These are phyloP conservation scores for Talaromyces piceae DNA, from an alignment of 2,329 filamentous ascomycete species.

Conservation along the genomic window DNA sequence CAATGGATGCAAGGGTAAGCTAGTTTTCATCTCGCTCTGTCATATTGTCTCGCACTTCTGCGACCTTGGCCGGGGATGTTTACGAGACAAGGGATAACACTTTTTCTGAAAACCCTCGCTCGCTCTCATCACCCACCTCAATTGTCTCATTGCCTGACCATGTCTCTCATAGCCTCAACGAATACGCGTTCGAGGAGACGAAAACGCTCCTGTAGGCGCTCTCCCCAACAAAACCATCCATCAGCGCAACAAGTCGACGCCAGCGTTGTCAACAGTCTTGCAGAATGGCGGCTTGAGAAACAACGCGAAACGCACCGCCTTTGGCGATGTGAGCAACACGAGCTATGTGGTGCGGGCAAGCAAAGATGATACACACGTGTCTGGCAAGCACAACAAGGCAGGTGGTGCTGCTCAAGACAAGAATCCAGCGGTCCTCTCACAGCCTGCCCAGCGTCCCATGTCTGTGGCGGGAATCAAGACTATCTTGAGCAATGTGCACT, in stretches of 20 bases:
- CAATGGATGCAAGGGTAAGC: slow-evolving; percentile 44
- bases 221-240: slow-evolving; percentile 57
- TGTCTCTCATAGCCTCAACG: slow-evolving; percentile 56
- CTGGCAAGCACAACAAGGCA: slow-evolving; percentile 40
- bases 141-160: background rate
- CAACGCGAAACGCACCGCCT: slow-evolving; percentile 66
- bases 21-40: slow-evolving; percentile 9
- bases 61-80: background rate
- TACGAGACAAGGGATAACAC: background rate
- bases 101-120: background rate
- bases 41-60: background rate
- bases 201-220: slow-evolving; percentile 54
- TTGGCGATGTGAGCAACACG: slow-evolving; percentile 75
- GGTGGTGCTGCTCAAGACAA: slow-evolving; percentile 24
- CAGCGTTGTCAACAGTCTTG: slow-evolving; percentile 49
- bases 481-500: slow-evolving; percentile 26
- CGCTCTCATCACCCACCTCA: background rate
- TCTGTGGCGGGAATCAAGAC: slow-evolving; percentile 33
- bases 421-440: slow-evolving; percentile 42
- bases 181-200: slow-evolving; percentile 57
- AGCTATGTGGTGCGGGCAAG: slow-evolving; percentile 30
- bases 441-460: slow-evolving; percentile 57
- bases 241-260: slow-evolving; percentile 73
- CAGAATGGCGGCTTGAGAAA: slow-evolving; percentile 53
- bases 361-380: slow-evolving; percentile 52